phyloP scores from a whole-genome alignment of 495 filamentous ascomycete species.

The Rhypophila decipiens region DNA sequence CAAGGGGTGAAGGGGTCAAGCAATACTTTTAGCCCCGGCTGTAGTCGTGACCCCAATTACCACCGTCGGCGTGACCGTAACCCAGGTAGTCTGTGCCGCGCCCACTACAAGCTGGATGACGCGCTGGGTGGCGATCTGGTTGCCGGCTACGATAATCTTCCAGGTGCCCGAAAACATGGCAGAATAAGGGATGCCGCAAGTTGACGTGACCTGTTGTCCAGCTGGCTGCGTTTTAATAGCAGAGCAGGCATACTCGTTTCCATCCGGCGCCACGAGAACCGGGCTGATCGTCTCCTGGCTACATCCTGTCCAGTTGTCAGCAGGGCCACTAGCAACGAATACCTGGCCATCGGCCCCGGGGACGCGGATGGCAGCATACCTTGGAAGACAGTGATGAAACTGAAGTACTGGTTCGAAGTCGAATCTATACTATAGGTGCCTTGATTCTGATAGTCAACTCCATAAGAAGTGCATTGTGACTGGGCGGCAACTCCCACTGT shows the following conservation, averaged over 20 bases:
- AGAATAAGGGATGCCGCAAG: slow-evolving; percentile 33
- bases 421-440: slow-evolving; percentile 37
- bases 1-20: neutral
- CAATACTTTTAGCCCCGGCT: slow-evolving; percentile 29
- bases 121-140: slow-evolving; percentile 33
- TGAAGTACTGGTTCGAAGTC: slow-evolving; percentile 35
- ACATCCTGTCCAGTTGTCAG: slow-evolving; percentile 23
- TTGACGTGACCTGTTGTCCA: slow-evolving; percentile 29
- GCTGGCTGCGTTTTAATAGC: slow-evolving; percentile 30
- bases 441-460: slow-evolving; percentile 37
- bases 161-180: slow-evolving; percentile 34
- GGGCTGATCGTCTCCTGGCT: slow-evolving; percentile 33
- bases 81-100: slow-evolving; percentile 24
- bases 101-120: slow-evolving; percentile 30
- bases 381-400: slow-evolving; percentile 36
- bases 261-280: slow-evolving; percentile 30
- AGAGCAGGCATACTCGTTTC: slow-evolving; percentile 32
- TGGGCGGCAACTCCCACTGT: slow-evolving; percentile 22
- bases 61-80: slow-evolving; percentile 37
- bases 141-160: slow-evolving; percentile 34
- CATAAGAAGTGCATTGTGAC: slow-evolving; percentile 36
- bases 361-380: slow-evolving; percentile 15
- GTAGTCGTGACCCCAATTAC: slow-evolving; percentile 35
- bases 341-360: neutral
- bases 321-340: too few species aligned